Percentiles rank a stretch among this genome's conserved stretches.
Conservation (phyloP, 2,329 filamentous ascomycete genomes). For the Verticillium tricorpus region DNA sequence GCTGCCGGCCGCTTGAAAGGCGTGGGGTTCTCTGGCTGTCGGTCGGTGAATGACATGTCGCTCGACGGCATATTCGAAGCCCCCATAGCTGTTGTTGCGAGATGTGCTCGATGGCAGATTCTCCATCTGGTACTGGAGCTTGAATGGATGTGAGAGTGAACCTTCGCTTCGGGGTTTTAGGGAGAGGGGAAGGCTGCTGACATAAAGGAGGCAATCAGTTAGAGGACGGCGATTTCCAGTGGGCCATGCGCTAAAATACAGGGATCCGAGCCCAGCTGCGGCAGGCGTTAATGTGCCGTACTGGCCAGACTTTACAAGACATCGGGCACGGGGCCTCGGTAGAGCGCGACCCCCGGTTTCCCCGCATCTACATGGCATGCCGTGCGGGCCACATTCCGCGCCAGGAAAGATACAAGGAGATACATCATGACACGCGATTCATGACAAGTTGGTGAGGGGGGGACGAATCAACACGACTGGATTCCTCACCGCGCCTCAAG, state of each 20-base stretch:
- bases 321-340: neutral
- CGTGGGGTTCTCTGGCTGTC: neutral
- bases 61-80: neutral
- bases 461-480: neutral
- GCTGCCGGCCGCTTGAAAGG: neutral
- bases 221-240: neutral
- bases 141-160: neutral
- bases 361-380: neutral
- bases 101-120: neutral
- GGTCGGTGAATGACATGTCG: neutral
- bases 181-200: neutral
- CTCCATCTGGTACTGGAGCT: neutral
- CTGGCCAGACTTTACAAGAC: neutral
- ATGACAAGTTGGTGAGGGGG: neutral
- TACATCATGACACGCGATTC: neutral
- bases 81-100: neutral
- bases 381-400: too few species aligned
- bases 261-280: neutral
- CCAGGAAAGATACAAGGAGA: neutral
- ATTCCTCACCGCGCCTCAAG: neutral
- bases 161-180: neutral
- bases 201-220: neutral
- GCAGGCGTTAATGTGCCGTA: neutral
- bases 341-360: neutral
- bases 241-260: neutral